These are phyloP conservation scores for Suillus tomentosus DNA, from an alignment of 768 basidiomycete species.

Conservation along the genomic window DNA sequence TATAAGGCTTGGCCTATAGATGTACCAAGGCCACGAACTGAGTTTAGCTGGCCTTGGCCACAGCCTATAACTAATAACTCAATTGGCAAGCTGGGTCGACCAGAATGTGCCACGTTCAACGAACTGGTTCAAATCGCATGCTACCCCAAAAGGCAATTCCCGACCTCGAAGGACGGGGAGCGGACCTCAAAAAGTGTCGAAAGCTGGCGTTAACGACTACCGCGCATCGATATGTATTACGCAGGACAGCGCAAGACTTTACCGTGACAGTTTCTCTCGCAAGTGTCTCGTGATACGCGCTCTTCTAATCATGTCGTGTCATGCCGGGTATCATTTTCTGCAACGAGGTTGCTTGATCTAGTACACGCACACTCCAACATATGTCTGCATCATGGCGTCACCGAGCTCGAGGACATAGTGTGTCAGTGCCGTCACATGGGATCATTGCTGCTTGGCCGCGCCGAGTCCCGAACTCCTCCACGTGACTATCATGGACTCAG, in stretches of 20 bases:
- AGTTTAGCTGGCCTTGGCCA: neutral
- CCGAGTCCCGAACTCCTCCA: neutral
- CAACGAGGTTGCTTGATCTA: neutral
- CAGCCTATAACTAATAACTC: neutral
- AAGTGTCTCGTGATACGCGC: neutral
- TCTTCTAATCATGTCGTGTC: neutral
- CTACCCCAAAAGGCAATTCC: neutral
- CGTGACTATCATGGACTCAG: neutral
- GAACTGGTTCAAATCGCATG: neutral
- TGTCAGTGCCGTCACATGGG: neutral
- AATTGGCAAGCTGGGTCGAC: neutral
- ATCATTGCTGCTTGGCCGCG: neutral
- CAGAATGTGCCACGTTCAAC: no score
- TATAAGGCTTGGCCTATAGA: neutral
- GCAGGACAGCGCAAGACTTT: neutral
- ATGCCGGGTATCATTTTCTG: neutral
- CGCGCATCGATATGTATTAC: neutral
- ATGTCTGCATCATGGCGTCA: neutral
- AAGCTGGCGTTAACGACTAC: neutral
- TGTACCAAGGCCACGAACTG: neutral
- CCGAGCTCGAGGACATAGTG: neutral
- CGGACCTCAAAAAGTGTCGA: neutral
- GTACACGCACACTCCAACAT: neutral
- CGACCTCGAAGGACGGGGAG: neutral
- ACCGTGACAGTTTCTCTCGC: neutral